These are phyloP conservation scores for Verruconis gallopava DNA, from an alignment of 2,329 filamentous ascomycete genomes.

Conservation along the genomic window DNA sequence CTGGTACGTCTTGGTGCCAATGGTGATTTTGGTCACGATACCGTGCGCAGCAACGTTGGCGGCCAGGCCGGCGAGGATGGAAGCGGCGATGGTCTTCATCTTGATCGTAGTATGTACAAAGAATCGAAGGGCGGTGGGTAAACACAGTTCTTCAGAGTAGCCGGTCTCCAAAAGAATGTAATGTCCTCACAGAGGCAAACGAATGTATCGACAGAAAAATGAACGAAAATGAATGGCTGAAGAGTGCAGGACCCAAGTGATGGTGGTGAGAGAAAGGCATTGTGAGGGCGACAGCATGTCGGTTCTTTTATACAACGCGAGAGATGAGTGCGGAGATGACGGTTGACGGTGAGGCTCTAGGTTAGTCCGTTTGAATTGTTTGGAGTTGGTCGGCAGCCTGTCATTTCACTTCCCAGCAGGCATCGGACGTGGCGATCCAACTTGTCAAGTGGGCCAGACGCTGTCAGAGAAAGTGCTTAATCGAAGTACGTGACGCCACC, in stretches of 20 bases:
- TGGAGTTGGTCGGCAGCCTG: not conserved
- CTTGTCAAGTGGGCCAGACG: not conserved
- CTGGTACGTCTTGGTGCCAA: slow-evolving; percentile 9
- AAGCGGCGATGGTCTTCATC: slow-evolving; percentile 1
- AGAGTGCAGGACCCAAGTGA: not conserved
- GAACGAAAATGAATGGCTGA: not conserved
- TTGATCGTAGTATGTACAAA: no score
- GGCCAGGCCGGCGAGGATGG: slow-evolving; percentile 5
- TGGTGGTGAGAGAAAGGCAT: not conserved
- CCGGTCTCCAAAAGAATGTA: not conserved
- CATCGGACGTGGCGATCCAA: not conserved
- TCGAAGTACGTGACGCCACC: not conserved
- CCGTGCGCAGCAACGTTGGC: slow-evolving; percentile 8
- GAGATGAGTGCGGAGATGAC: not conserved
- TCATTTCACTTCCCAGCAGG: slow-evolving; percentile 1
- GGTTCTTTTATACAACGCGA: not conserved
- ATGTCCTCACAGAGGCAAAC: not conserved
- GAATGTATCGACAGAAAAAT: not conserved
- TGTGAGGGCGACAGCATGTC: not conserved
- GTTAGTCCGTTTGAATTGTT: not conserved
- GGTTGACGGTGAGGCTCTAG: not conserved
- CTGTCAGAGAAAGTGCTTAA: not conserved
- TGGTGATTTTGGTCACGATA: slow-evolving; percentile 9
- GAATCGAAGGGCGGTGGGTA: no score
- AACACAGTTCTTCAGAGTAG: no score